phyloP scores from a whole-genome alignment of 2,329 filamentous ascomycete genomes.

The Fusarium zealandicum region DNA sequence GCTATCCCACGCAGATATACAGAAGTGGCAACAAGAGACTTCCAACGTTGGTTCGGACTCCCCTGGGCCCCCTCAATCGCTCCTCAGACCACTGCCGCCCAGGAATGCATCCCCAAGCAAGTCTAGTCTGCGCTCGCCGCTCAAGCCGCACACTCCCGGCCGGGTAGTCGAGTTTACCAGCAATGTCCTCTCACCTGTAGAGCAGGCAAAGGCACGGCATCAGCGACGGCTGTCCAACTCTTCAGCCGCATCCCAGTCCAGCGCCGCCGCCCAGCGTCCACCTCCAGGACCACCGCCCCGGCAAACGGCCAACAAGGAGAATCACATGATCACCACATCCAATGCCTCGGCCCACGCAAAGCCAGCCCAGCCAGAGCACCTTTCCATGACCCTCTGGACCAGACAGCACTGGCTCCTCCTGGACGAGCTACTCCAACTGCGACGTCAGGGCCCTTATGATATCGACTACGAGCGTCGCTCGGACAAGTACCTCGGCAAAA shows the following conservation, averaged over 20 bases:
- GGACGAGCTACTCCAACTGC: conserved; percentile 59
- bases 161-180: conserved; percentile 65
- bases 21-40: conserved; percentile 52
- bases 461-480: conserved; percentile 40
- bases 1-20: conserved; percentile 51
- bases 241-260: conserved; percentile 26
- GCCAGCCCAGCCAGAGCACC: conserved; percentile 24
- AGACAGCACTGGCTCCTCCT: conserved; percentile 62
- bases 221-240: conserved; percentile 42
- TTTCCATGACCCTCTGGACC: conserved; percentile 57
- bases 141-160: conserved; percentile 65
- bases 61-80: conserved; percentile 47
- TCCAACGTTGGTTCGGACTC: conserved; percentile 50
- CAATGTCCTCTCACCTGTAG: conserved; percentile 56
- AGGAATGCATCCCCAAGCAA: conserved; percentile 63
- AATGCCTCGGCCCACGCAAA: conserved; percentile 41
- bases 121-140: conserved; percentile 63
- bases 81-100: conserved; percentile 58
- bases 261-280: conserved; percentile 18
- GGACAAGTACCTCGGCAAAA: conserved; percentile 55
- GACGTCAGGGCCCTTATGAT: conserved; percentile 50
- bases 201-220: conserved; percentile 49
- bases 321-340: conserved; percentile 41
- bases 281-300: conserved; percentile 12
- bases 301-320: conserved; percentile 46